Percentiles rank a stretch among this genome's conserved stretches.
These are phyloP conservation scores for Mycosphaerella sp. DNA, from an alignment of 2,329 filamentous ascomycete genomes.

Conservation along the genomic window DNA sequence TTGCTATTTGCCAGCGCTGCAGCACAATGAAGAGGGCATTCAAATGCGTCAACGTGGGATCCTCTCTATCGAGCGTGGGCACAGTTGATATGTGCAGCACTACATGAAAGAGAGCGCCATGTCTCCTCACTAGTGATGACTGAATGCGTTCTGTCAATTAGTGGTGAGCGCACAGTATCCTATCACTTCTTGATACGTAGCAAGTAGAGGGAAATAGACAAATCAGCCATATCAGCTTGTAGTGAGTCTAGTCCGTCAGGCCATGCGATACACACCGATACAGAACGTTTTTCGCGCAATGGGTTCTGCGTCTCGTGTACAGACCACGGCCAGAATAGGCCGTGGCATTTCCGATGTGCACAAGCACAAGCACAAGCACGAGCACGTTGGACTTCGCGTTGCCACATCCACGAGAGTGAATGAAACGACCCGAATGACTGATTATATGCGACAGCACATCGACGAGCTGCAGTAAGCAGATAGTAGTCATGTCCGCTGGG, in stretches of 20 bases:
- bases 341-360: neutral
- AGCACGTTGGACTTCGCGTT: neutral
- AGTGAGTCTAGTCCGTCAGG: too few relatives aligned
- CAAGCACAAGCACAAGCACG: neutral
- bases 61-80: neutral
- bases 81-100: neutral
- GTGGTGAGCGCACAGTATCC: too few relatives aligned
- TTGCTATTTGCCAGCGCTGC: neutral
- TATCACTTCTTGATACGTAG: too few relatives aligned
- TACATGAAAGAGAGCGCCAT: neutral
- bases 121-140: too few relatives aligned
- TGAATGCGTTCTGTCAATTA: too few relatives aligned
- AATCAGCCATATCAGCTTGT: too few relatives aligned
- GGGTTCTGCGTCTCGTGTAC: neutral
- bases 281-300: neutral
- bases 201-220: too few relatives aligned
- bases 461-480: too few relatives aligned
- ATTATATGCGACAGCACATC: too few relatives aligned
- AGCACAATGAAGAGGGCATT: neutral
- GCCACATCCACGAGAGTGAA: neutral
- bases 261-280: too few relatives aligned
- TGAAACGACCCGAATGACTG: too few relatives aligned
- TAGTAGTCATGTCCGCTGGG: too few relatives aligned
- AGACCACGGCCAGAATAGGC: neutral
- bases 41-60: neutral